phyloP scores from a whole-genome alignment of 2,329 filamentous ascomycete genomes.

The Pyrenochaeta sp. region DNA sequence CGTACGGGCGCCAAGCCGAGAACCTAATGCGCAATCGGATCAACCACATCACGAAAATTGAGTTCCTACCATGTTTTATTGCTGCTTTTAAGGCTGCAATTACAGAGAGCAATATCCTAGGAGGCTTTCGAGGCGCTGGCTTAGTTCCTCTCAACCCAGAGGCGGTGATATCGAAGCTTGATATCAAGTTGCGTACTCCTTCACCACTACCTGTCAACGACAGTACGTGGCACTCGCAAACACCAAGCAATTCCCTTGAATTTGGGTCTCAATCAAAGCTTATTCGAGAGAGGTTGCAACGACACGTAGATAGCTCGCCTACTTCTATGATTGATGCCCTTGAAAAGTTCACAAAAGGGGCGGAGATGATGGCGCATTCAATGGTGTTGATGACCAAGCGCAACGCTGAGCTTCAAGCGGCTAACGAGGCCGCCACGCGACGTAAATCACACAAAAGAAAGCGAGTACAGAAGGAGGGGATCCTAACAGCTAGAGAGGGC shows the following conservation, averaged over 20 bases:
- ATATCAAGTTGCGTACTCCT: constrained; percentile 9
- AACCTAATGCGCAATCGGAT: constrained; percentile 31
- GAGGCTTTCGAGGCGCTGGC: constrained; percentile 37
- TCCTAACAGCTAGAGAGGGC: no score
- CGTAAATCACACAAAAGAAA: no score
- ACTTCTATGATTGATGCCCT: constrained; percentile 8
- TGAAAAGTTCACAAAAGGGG: constrained; percentile 11
- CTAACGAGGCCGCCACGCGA: no score
- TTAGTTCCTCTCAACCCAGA: constrained; percentile 41
- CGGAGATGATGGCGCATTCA: constrained; percentile 11
- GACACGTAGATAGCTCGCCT: constrained; percentile 4
- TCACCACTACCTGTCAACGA: neutral
- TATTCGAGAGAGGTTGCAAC: constrained; percentile 8
- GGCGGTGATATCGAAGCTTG: constrained; percentile 40
- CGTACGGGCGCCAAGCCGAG: constrained; percentile 39
- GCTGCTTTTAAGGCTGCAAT: constrained; percentile 19
- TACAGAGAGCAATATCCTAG: constrained; percentile 31
- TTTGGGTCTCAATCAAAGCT: constrained; percentile 10
- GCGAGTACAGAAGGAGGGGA: no score
- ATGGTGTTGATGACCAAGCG: no score
- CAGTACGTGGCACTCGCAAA: constrained; percentile 6
- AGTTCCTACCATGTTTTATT: neutral
- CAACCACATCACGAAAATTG: constrained; percentile 29
- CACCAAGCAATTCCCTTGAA: constrained; percentile 10
- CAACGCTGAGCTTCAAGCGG: no score